A percentile compares a stretch with the other conserved stretches of the same genome.
phyloP scores from a whole-genome alignment of 1,284 basidiomycete genomes.

The Gymnopus androsaceus region DNA sequence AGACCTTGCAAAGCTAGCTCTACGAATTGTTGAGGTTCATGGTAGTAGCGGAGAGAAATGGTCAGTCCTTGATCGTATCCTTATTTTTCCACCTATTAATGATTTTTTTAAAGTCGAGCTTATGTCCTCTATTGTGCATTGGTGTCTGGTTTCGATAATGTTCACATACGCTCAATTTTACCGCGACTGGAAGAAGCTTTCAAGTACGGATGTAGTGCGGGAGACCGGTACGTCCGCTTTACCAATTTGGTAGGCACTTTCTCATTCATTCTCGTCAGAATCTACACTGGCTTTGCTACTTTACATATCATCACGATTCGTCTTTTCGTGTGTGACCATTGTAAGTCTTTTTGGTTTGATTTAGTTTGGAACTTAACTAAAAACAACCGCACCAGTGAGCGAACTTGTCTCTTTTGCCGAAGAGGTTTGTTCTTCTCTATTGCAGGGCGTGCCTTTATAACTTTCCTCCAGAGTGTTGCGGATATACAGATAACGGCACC shows the following conservation, averaged over 20 bases:
- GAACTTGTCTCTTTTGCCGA: constrained; percentile 61
- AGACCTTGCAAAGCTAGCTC: constrained; percentile 64
- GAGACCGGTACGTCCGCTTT: constrained; percentile 54
- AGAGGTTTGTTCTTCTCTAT: constrained; percentile 44
- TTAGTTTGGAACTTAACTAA: background rate
- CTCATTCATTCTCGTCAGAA: constrained; percentile 33
- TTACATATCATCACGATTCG: constrained; percentile 54
- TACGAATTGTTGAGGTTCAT: constrained; percentile 63
- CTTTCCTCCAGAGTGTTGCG: constrained; percentile 45
- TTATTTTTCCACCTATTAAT: constrained; percentile 5
- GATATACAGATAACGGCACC: constrained; percentile 61
- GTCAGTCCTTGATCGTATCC: constrained; percentile 29
- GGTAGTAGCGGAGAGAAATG: constrained; percentile 69
- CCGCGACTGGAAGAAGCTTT: constrained; percentile 62
- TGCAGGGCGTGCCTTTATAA: background rate
- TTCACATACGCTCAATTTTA: constrained; percentile 63
- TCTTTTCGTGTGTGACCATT: constrained; percentile 64
- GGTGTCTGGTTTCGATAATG: constrained; percentile 68
- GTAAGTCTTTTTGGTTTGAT: constrained; percentile 38
- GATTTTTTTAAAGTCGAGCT: constrained; percentile 47
- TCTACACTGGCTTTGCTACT: constrained; percentile 61
- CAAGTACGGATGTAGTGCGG: constrained; percentile 65
- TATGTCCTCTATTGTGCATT: constrained; percentile 60
- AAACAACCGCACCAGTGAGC: constrained; percentile 43
- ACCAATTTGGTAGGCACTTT: background rate